These are phyloP conservation scores for Graphilbum fragrans DNA, from an alignment of 2,329 filamentous ascomycete species.

Conservation along the genomic window DNA sequence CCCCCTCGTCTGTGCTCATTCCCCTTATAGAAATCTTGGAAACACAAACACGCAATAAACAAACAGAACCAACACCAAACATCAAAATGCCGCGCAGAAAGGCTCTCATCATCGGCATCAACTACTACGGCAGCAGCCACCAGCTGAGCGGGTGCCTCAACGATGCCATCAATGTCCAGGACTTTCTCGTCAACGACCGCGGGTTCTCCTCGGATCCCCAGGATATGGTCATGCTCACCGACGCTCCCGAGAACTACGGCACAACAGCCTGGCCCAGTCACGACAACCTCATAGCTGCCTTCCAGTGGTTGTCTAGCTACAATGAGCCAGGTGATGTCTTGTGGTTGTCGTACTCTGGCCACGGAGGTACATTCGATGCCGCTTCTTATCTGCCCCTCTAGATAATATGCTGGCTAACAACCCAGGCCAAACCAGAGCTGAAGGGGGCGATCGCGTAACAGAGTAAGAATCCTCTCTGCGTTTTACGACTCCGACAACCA, in stretches of 20 bases:
- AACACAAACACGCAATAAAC: background rate
- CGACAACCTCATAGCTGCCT: constrained; percentile 30
- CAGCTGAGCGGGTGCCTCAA: constrained; percentile 44
- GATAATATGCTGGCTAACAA: background rate
- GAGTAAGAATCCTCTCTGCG: constrained; percentile 12
- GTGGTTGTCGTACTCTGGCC: constrained; percentile 47
- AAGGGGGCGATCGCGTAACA: constrained; percentile 24
- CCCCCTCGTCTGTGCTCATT: too few relatives aligned
- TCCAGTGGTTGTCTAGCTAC: constrained; percentile 41
- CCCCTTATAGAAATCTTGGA: background rate
- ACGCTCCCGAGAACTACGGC: constrained; percentile 18
- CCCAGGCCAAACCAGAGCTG: constrained; percentile 30
- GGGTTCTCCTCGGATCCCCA: constrained; percentile 20
- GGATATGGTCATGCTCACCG: constrained; percentile 23
- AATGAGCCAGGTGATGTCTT: constrained; percentile 35
- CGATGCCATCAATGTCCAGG: constrained; percentile 21
- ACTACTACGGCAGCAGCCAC: constrained; percentile 44
- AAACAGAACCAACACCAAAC: background rate
- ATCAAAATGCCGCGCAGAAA: constrained; percentile 15
- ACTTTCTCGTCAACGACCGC: constrained; percentile 23
- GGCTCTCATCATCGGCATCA: constrained; percentile 36
- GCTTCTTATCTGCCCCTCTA: background rate
- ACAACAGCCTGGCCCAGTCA: constrained; percentile 21
- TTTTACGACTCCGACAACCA: background rate
- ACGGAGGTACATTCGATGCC: constrained; percentile 27